These are phyloP conservation scores for Psilocybe cyanescens DNA, from an alignment of 768 basidiomycete genomes.

Conservation along the genomic window DNA sequence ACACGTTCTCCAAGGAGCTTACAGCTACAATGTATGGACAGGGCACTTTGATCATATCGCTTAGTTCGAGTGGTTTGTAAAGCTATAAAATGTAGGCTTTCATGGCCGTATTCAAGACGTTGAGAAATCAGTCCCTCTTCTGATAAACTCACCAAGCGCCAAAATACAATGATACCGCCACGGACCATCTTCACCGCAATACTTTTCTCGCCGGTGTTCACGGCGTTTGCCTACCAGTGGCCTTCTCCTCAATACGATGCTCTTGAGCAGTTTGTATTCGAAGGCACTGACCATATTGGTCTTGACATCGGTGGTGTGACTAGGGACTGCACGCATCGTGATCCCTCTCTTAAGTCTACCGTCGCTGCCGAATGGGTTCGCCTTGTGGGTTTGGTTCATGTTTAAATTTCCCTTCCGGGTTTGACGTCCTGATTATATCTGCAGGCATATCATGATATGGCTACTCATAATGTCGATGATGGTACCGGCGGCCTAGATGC, in stretches of 20 bases:
- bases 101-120: not conserved
- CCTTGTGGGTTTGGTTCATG: constrained; percentile 28
- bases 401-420: not conserved
- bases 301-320: constrained; percentile 34
- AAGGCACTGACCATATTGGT: constrained; percentile 33
- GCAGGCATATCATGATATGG: constrained; percentile 46
- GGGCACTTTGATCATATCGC: not conserved
- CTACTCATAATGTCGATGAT: constrained; percentile 37
- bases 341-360: constrained; percentile 23
- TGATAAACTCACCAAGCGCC: not conserved
- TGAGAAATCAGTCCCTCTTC: not conserved
- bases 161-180: not conserved
- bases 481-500: constrained; percentile 46
- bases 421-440: constrained; percentile 1
- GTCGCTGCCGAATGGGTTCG: constrained; percentile 45
- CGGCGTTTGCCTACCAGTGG: constrained; percentile 23
- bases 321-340: constrained; percentile 29
- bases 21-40: not conserved
- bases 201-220: not conserved
- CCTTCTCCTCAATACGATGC: constrained; percentile 39
- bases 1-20: not conserved
- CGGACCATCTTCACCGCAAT: not conserved
- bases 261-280: constrained; percentile 38
- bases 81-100: not conserved
- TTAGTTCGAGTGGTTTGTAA: not conserved